Evolutionary conservation across 2,329 filamentous ascomycete species (phyloP), one percentile per base, ranked within the genome.

Genomic region (Fusarium sp.): DNA sequence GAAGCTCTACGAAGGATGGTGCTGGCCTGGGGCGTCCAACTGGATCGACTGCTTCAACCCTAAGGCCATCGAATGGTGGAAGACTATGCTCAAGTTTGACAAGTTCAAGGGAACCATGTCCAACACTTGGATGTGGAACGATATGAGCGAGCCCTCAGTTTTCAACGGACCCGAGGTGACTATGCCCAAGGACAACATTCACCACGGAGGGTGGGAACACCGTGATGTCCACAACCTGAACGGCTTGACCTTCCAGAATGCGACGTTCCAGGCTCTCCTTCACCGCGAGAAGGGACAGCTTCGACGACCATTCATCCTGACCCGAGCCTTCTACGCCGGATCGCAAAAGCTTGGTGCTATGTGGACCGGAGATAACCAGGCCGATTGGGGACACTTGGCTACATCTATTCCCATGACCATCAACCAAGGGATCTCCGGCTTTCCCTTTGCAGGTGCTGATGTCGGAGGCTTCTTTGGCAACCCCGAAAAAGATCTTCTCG

Each of bases 281-380:
- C 91, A 93, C 61, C 93, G 96, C 74, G 95, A 96, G 84, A 93
- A 95, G 82, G 94, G 94, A 58, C 95, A 97, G 82, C 84, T 92
- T 33, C 91, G 92, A 38, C 92, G 96, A 10, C 96, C 96, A 0
- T 99, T 99, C 79, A 90, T 98, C 16, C 89, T 99, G 57, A 99
- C 96, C 3, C 92, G 96, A 36, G 93, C 95, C 1, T 99, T 97
- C 85, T 99, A 92, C 80, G 90, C 95, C 18, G 96, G 96, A 39
- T 95, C 93, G 61, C 96, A 99, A 83, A 91, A 95, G 63, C 85
- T 94, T 45, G 94, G 94, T 71, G 95, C 96, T 66, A 98, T 98
- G 95, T 99, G 96, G 96, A 99, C 96, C 26, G 96, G 96, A 68
- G 96, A 99, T 80, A 99, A 99, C 84, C 93, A 96, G 81, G 96